Evolutionary conservation across 306 rosid genomes (phyloP), one percentile per base, ranked within the genome.

Genomic region (Comarum palustre): DNA sequence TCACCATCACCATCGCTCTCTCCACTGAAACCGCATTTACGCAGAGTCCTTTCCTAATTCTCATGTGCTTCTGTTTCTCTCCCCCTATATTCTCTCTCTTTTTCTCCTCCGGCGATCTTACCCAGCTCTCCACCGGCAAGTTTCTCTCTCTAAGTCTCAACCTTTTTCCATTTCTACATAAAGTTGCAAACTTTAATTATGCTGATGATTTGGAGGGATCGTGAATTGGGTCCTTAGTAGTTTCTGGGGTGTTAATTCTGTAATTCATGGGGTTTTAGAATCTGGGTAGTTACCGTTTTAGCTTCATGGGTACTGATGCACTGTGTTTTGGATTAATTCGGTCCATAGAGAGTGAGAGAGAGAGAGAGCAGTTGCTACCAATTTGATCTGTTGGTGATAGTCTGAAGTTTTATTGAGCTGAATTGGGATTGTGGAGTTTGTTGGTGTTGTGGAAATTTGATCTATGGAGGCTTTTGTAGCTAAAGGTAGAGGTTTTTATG

Each of bases 401-500:
- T 58, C 5, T 29, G 31, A 68, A 1, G 24, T 39, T 41, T 41
- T 27, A 22, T 54, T 12, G 29, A 31, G 42, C 42, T 39, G 34
- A 39, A 13, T 5, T 8, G 62, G 36, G 17, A 4, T 38, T 70
- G 12, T n/a, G 20, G 8, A n/a, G 39, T 34, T 42, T 69, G 6
- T 17, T 8, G 25, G 19, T 45, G 36, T 34, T 51, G 48, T 34
- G 17, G 50, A 19, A n/a, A 41, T 72, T 68, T 76, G 61, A 63
- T 76, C 25, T 67, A 90, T 88, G 98, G 98, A 90, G 84, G 75
- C 89, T 62, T 85, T 86, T 78, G 90, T 86, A 20, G 77, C 82
- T 0, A 86, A 85, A 68, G 79, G 84, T 82, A 69, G 74, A 43
- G 84, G 77, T 20, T 79, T 88, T 47, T 82, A 64, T 57, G 89